Conservation (phyloP, 164 flowering plant species). For the Sextonia rubra region DNA sequence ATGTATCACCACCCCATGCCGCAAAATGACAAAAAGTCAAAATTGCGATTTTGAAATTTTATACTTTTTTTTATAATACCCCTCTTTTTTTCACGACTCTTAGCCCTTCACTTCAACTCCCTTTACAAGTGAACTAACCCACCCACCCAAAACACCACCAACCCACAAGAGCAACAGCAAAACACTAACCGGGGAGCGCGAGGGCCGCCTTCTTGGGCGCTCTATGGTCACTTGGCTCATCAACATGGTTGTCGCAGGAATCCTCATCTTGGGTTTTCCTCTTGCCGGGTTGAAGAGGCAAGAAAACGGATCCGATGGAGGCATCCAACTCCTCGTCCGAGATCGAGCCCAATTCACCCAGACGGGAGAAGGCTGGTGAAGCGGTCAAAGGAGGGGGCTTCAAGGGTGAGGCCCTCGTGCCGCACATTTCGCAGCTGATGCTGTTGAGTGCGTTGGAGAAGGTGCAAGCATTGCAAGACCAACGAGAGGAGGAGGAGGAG, state of each 20-base stretch:
- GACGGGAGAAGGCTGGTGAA: neutral
- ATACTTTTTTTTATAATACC: no score
- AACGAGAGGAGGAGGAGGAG: conserved; percentile 4
- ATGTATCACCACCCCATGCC: no score
- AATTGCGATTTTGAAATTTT: no score
- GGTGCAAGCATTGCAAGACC: conserved; percentile 21
- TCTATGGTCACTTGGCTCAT: neutral
- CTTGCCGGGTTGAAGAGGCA: conserved; percentile 12
- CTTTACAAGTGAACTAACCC: no score
- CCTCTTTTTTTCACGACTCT: no score
- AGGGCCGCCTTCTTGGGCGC: neutral
- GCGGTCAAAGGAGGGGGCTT: neutral
- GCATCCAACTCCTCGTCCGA: neutral
- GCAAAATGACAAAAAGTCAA: no score
- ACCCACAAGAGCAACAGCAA: neutral
- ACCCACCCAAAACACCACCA: no score
- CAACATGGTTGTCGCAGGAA: no score
- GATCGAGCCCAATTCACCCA: neutral
- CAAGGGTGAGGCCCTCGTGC: no score
- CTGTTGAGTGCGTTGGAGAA: conserved; percentile 4
- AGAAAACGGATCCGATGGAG: conserved; percentile 13
- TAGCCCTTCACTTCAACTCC: no score
- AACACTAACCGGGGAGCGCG: neutral
- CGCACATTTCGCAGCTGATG: conserved; percentile 13
- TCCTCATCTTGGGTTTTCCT: neutral